Percentiles rank a stretch among this genome's conserved stretches.
Evolutionary conservation across 208 protist genomes (phyloP).

Genomic region (Leishmania lainsoni): DNA sequence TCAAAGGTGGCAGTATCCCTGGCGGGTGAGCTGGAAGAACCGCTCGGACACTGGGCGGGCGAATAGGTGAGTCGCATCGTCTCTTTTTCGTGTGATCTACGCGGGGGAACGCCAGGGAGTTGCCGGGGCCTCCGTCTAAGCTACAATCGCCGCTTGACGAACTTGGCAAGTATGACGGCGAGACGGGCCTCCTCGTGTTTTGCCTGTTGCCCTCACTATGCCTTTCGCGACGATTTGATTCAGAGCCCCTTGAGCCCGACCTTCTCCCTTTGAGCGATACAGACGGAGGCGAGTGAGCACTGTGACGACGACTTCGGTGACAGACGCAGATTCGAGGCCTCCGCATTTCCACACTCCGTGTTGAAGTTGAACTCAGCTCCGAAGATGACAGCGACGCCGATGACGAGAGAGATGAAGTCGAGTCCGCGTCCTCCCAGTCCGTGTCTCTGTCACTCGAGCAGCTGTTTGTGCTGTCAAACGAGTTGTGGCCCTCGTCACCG

Average conservation of each 20-base stretch:
- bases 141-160: background rate
- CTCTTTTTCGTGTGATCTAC: background rate
- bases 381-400: conserved; percentile 1
- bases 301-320: background rate
- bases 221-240: background rate
- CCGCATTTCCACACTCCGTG: background rate
- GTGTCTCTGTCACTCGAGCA: background rate
- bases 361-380: background rate
- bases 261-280: background rate
- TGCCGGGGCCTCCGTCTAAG: no score
- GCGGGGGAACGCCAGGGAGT: background rate
- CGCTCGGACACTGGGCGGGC: conserved; percentile 1
- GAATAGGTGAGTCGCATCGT: background rate
- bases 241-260: background rate
- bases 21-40: background rate
- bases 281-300: background rate
- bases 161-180: background rate
- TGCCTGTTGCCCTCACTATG: background rate
- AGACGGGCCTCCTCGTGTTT: background rate
- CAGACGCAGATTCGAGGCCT: background rate
- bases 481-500: background rate
- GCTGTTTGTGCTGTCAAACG: background rate
- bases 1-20: conserved; percentile 4
- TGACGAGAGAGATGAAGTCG: background rate
- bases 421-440: conserved; percentile 4